A percentile compares a stretch with the other conserved stretches of the same genome.
phyloP scores from a whole-genome alignment of 1,284 basidiomycete genomes.

The Cutaneotrichosporon sp. region DNA sequence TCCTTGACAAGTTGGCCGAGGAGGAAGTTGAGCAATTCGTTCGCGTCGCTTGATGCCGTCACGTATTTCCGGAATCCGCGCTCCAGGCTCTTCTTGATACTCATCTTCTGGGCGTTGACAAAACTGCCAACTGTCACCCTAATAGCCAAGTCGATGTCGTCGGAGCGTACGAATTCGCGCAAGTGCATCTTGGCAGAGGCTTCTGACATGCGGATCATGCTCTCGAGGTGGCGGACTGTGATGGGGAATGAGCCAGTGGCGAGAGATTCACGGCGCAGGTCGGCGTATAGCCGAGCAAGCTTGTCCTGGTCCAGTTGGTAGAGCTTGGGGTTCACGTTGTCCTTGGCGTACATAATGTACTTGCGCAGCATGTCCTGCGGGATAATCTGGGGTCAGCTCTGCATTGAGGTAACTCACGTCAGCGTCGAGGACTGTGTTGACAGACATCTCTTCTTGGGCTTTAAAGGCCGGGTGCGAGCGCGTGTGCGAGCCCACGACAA shows the following conservation, averaged over 20 bases:
- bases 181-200: constrained; percentile 98
- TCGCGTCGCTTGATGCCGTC: constrained; percentile 88
- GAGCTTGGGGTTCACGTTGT: constrained; percentile 86
- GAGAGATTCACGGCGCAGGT: constrained; percentile 90
- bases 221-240: constrained; percentile 95
- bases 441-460: constrained; percentile 79
- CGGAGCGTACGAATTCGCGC: constrained; percentile 89
- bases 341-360: constrained; percentile 98
- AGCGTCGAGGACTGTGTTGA: constrained; percentile 82
- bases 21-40: constrained; percentile 91
- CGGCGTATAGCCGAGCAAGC: constrained; percentile 89
- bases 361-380: constrained; percentile 96
- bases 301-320: constrained; percentile 96
- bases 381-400: constrained; percentile 66
- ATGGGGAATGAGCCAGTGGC: constrained; percentile 98
- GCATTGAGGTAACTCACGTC: constrained; percentile 65
- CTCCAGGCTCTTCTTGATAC: constrained; percentile 95
- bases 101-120: constrained; percentile 95
- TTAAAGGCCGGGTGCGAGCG: constrained; percentile 92
- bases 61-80: constrained; percentile 97
- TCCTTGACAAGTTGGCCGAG: constrained; percentile 95
- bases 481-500: constrained; percentile 94
- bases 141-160: constrained; percentile 97
- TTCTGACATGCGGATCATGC: constrained; percentile 99
- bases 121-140: constrained; percentile 93